These are phyloP conservation scores for Tulasnella sp. DNA, from an alignment of 768 basidiomycete species.

Conservation along the genomic window DNA sequence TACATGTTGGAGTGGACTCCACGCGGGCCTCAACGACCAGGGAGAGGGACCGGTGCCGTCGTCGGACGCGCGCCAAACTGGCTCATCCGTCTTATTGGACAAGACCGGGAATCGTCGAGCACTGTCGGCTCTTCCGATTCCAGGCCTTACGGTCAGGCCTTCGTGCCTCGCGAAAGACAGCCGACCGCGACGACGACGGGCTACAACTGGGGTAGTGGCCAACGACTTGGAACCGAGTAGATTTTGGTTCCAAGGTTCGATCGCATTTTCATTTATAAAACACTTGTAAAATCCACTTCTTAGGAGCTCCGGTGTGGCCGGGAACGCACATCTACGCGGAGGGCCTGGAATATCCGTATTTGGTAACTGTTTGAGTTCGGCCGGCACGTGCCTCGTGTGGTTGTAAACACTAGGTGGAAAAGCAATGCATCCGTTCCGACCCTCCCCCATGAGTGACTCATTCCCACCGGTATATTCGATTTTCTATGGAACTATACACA, in stretches of 20 bases:
- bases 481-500: neutral
- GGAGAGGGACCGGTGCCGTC: conserved; percentile 45
- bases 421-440: neutral
- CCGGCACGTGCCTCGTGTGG: neutral
- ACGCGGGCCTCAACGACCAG: conserved; percentile 54
- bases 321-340: neutral
- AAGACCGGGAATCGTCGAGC: conserved; percentile 37
- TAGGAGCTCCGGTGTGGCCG: neutral
- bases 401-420: neutral
- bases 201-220: conserved; percentile 55
- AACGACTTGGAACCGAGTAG: conserved; percentile 45
- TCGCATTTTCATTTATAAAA: neutral
- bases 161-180: conserved; percentile 34
- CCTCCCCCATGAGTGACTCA: neutral
- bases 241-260: neutral
- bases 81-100: conserved; percentile 53
- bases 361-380: neutral
- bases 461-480: neutral
- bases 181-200: conserved; percentile 37
- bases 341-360: neutral
- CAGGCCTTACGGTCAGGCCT: conserved; percentile 38
- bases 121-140: conserved; percentile 39
- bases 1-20: conserved; percentile 45
- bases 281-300: neutral
- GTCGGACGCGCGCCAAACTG: conserved; percentile 56